phyloP scores from a whole-genome alignment of 2,329 filamentous ascomycete genomes.

The Paracorniculantispora psalliotae region DNA sequence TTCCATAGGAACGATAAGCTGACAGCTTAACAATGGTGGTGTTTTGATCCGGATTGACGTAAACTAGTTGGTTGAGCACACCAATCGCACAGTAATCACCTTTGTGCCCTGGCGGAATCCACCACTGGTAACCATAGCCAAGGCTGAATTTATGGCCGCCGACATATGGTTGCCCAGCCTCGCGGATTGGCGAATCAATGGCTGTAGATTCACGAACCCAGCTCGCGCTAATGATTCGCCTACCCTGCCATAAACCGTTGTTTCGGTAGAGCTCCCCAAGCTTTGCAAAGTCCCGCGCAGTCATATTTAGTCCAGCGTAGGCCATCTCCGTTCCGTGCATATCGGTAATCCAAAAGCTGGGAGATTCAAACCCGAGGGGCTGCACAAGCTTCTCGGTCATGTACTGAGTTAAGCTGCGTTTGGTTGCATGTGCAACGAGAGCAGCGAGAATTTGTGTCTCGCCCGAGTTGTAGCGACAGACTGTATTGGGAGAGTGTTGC shows the following conservation, averaged over 20 bases:
- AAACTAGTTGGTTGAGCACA: not conserved
- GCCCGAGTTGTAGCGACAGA: not conserved
- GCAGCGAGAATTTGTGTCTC: not conserved
- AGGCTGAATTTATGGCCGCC: not conserved
- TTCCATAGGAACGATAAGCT: not conserved
- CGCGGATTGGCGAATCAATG: not conserved
- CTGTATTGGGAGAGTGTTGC: not conserved
- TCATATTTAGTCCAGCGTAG: not conserved
- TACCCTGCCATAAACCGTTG: not conserved
- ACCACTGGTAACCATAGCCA: not conserved
- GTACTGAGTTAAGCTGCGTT: not conserved
- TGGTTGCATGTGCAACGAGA: not conserved
- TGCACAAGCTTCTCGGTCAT: not conserved
- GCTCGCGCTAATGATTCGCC: not conserved
- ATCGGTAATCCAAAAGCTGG: not conserved
- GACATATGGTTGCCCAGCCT: not conserved
- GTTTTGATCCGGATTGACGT: not conserved
- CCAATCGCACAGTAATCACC: not conserved
- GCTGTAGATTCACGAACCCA: not conserved
- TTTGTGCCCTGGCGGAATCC: not conserved
- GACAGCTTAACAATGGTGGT: not conserved
- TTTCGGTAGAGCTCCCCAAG: not conserved
- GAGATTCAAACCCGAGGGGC: not conserved
- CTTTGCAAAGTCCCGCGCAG: not conserved
- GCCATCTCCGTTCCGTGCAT: not conserved